These are phyloP conservation scores for Colletotrichum tofieldiae DNA, from an alignment of 2,329 filamentous ascomycete species.

Conservation along the genomic window DNA sequence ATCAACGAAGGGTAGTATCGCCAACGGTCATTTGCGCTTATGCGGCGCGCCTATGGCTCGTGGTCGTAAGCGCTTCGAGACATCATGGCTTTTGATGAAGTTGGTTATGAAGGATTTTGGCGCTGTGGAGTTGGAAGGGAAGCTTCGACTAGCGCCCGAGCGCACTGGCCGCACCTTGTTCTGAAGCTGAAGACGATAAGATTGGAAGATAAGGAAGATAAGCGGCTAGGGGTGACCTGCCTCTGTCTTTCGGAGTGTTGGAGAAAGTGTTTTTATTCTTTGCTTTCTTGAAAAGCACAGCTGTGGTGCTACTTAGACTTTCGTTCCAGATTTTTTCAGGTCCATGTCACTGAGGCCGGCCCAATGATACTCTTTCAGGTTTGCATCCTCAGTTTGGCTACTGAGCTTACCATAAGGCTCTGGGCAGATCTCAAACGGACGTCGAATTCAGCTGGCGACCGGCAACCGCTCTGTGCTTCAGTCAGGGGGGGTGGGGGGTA, in stretches of 20 bases:
- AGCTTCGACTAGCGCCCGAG: conserved; percentile 38
- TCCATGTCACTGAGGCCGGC: background rate
- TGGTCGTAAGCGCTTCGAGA: conserved; percentile 28
- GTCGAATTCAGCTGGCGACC: too few species aligned
- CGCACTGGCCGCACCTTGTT: conserved; percentile 43
- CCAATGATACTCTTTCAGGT: background rate
- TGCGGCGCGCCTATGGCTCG: conserved; percentile 29
- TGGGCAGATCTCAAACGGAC: background rate
- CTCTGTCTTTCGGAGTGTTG: too few species aligned
- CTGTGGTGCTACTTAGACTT: background rate
- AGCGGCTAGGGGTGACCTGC: conserved; percentile 2
- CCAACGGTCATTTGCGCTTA: conserved; percentile 12
- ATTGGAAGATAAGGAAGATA: conserved; percentile 14
- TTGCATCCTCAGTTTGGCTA: background rate
- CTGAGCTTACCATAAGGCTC: background rate
- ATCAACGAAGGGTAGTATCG: background rate
- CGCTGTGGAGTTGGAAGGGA: conserved; percentile 30
- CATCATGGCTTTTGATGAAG: conserved; percentile 20
- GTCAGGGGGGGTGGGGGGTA: too few species aligned
- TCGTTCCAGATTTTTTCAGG: background rate
- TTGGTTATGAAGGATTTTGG: conserved; percentile 35
- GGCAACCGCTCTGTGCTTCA: background rate
- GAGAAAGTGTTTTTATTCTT: background rate
- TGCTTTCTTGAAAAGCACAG: background rate
- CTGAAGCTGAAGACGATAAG: conserved; percentile 7